Evolutionary conservation across 148 eudicot genomes (phyloP).

Genomic region (Camellia granthamiana): DNA sequence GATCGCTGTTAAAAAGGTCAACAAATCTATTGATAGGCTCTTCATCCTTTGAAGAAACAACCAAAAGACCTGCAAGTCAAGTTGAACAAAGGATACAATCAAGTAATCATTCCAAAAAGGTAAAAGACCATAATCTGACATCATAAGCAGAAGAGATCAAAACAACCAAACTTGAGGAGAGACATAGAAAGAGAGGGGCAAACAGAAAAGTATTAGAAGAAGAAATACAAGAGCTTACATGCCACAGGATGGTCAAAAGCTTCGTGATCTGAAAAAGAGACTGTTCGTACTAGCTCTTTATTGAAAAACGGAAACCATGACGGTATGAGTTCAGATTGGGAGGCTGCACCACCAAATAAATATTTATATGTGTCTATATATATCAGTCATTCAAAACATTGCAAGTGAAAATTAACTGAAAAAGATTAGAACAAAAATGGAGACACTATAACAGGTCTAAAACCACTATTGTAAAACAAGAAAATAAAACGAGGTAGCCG

Average conservation of each 20-base stretch:
- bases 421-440: background rate
- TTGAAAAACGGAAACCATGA: constrained; percentile 83
- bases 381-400: background rate
- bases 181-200: background rate
- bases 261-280: constrained; percentile 95
- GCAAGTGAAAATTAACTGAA: background rate
- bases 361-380: too few species aligned
- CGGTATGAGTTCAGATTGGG: constrained; percentile 56
- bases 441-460: background rate
- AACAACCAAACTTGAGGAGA: background rate
- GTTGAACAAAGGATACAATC: constrained; percentile 15
- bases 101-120: background rate
- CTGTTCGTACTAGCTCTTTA: constrained; percentile 72
- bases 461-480: background rate
- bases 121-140: background rate
- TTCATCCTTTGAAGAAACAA: constrained; percentile 87
- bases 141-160: constrained; percentile 4
- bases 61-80: constrained; percentile 76
- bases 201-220: background rate
- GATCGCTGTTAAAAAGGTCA: constrained; percentile 78
- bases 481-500: background rate
- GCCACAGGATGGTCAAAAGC: constrained; percentile 99
- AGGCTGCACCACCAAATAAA: constrained; percentile 43
- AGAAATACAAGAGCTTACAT: constrained; percentile 46
- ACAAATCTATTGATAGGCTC: constrained; percentile 70